These are phyloP conservation scores for Monosporascus sp. DNA, from an alignment of 2,329 filamentous ascomycete genomes.

Conservation along the genomic window DNA sequence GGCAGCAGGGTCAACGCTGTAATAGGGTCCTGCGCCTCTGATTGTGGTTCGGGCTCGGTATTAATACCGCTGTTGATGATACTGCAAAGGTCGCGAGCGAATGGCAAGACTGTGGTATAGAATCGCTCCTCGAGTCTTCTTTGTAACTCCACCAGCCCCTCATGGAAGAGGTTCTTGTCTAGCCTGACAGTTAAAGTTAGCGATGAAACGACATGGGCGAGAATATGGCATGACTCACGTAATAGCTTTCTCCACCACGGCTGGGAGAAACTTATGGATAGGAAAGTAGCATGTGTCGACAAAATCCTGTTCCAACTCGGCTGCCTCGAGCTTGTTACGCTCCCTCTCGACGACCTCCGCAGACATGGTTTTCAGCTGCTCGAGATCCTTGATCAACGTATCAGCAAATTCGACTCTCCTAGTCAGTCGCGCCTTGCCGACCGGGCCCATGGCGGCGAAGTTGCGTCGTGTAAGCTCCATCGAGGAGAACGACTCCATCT, in stretches of 20 bases:
- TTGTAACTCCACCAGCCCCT: slow-evolving; percentile 45
- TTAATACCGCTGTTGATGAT: slow-evolving; percentile 50
- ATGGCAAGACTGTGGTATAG: slow-evolving; percentile 53
- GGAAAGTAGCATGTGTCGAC: slow-evolving; percentile 92
- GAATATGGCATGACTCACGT: slow-evolving; percentile 55
- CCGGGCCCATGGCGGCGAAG: slow-evolving; percentile 90
- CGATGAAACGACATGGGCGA: background rate
- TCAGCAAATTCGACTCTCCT: slow-evolving; percentile 87
- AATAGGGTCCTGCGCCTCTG: slow-evolving; percentile 16
- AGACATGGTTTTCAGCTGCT: slow-evolving; percentile 66
- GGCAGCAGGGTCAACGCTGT: slow-evolving; percentile 32
- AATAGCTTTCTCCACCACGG: slow-evolving; percentile 74
- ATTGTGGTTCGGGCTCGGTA: slow-evolving; percentile 27
- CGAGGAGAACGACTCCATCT: slow-evolving; percentile 93
- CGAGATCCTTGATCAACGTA: slow-evolving; percentile 68
- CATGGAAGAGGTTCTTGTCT: slow-evolving; percentile 57
- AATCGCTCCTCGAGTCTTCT: slow-evolving; percentile 48
- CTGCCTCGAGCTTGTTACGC: slow-evolving; percentile 68
- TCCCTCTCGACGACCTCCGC: slow-evolving; percentile 72
- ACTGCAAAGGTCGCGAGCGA: slow-evolving; percentile 52
- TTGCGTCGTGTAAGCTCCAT: slow-evolving; percentile 96
- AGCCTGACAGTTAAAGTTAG: slow-evolving; percentile 41
- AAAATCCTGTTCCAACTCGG: slow-evolving; percentile 70
- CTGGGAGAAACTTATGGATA: slow-evolving; percentile 67
- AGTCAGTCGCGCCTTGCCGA: slow-evolving; percentile 70